These are phyloP conservation scores for Penicillium sp. DNA, from an alignment of 2,329 filamentous ascomycete genomes.

Conservation along the genomic window DNA sequence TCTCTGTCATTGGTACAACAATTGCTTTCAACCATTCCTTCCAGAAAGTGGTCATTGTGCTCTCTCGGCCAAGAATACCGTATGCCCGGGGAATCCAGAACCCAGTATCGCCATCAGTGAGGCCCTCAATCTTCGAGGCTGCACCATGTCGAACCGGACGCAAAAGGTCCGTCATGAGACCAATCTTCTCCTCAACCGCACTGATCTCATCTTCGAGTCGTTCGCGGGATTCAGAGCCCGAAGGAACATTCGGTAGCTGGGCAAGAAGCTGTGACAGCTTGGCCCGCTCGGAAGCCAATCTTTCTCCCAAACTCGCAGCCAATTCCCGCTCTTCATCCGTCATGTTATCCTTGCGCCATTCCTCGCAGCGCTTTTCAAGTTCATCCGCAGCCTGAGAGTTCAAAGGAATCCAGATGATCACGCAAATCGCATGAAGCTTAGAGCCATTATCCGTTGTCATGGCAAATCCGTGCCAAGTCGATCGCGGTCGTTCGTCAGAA, in stretches of 20 bases:
- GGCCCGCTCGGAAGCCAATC: constrained; percentile 82
- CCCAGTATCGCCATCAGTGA: constrained; percentile 92
- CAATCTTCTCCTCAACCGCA: constrained; percentile 94
- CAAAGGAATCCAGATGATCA: constrained; percentile 90
- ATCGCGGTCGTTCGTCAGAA: constrained; percentile 85
- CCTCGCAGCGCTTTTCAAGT: constrained; percentile 71
- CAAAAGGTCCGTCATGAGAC: constrained; percentile 92
- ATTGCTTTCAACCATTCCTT: constrained; percentile 97
- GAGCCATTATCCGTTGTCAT: constrained; percentile 95
- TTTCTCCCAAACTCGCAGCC: constrained; percentile 85
- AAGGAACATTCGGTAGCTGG: constrained; percentile 75
- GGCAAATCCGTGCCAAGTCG: constrained; percentile 98
- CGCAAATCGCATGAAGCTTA: constrained; percentile 86
- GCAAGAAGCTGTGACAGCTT: constrained; percentile 86
- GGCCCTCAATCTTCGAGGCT: constrained; percentile 92
- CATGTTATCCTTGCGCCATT: constrained; percentile 91
- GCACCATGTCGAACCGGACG: constrained; percentile 90
- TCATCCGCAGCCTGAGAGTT: constrained; percentile 79
- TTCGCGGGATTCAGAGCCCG: constrained; percentile 79
- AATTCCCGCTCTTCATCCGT: constrained; percentile 95
- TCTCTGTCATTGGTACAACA: constrained; percentile 93
- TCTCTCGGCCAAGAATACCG: constrained; percentile 84
- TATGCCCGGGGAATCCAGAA: constrained; percentile 95
- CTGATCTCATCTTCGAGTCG: constrained; percentile 91
- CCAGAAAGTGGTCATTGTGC: constrained; percentile 85